phyloP scores from a whole-genome alignment of 768 basidiomycete species.

The Amanita polypyramis region DNA sequence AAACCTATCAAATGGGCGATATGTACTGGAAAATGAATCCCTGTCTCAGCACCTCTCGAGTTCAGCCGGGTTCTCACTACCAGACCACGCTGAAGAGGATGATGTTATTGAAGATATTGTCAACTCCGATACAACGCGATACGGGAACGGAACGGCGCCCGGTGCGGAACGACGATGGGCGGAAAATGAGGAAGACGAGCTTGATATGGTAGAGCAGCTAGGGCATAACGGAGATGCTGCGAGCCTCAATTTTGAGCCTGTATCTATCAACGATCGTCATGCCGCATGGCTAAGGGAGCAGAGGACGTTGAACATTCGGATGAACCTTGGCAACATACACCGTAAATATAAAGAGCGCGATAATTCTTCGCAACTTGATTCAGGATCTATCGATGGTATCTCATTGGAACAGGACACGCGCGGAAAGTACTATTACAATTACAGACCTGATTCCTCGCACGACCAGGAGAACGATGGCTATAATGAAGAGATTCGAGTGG shows the following conservation, averaged over 20 bases:
- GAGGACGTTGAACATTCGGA: constrained; percentile 51
- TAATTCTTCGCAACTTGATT: constrained; percentile 30
- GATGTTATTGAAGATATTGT: not conserved
- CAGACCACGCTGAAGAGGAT: not conserved
- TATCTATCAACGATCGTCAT: constrained; percentile 54
- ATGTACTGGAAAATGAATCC: not conserved
- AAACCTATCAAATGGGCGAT: constrained; percentile 6
- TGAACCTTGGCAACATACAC: constrained; percentile 40
- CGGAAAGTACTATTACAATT: constrained; percentile 73
- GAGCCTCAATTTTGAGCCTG: constrained; percentile 30
- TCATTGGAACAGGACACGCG: constrained; percentile 48
- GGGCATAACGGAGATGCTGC: constrained; percentile 33
- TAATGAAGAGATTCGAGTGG: constrained; percentile 24
- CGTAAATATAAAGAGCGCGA: constrained; percentile 54
- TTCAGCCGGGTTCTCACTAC: not conserved
- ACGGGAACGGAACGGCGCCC: not conserved
- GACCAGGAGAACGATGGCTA: constrained; percentile 39
- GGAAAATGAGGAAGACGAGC: not conserved
- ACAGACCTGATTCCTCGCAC: constrained; percentile 42
- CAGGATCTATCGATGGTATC: constrained; percentile 50
- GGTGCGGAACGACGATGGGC: not conserved
- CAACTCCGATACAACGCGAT: not conserved
- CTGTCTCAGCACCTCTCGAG: constrained; percentile 1
- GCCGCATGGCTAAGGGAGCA: constrained; percentile 81
- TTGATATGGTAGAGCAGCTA: constrained; percentile 9